Evolutionary conservation across 1,139 yeast species (phyloP).

Genomic region (Kodamaea derodonti): DNA sequence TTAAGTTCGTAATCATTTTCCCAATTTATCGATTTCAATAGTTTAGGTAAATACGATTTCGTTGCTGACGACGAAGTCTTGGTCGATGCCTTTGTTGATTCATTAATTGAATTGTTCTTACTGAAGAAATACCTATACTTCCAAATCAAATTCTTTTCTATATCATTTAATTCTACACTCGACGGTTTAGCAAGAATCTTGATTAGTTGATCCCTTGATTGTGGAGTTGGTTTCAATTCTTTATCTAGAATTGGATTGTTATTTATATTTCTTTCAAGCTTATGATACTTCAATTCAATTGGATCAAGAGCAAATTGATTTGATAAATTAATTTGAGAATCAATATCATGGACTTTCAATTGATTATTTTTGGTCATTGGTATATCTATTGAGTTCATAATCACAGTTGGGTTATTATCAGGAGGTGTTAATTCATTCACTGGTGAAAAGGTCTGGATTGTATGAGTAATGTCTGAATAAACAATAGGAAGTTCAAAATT

Average conservation of each 20-base stretch:
- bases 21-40: conserved; percentile 85
- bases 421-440: conserved; percentile 5
- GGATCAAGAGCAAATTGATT: conserved; percentile 79
- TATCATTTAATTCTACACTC: conserved; percentile 72
- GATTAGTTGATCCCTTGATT: conserved; percentile 68
- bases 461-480: conserved; percentile 52
- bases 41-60: conserved; percentile 73
- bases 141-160: conserved; percentile 89
- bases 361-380: conserved; percentile 17
- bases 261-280: conserved; percentile 73
- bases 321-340: conserved; percentile 26
- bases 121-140: conserved; percentile 83
- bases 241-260: conserved; percentile 74
- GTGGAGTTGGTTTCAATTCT: conserved; percentile 86
- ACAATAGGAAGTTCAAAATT: conserved; percentile 80
- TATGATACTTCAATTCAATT: conserved; percentile 80
- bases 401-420: conserved; percentile 18
- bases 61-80: conserved; percentile 12
- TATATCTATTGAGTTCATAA: conserved; percentile 36
- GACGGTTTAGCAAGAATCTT: conserved; percentile 75
- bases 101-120: conserved; percentile 43
- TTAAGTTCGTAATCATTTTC: conserved; percentile 75
- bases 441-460: conserved; percentile 5
- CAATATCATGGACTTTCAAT: conserved; percentile 37
- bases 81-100: conserved; percentile 6